Evolutionary conservation across 345 rosid species (phyloP).

Genomic region (Brassica rapa): DNA sequence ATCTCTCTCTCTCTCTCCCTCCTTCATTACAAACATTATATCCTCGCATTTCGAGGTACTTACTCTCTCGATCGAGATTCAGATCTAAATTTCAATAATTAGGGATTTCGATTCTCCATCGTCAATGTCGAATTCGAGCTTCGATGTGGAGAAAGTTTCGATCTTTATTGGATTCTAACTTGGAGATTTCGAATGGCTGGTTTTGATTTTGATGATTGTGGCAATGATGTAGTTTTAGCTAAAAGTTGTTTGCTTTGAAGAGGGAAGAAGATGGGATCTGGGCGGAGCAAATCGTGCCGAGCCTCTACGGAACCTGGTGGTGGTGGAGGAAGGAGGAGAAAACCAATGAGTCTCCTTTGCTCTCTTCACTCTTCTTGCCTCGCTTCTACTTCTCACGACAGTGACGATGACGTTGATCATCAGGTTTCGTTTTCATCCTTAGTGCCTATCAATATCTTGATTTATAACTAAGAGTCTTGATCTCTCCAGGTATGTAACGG

Average conservation of each 20-base stretch:
- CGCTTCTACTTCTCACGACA: constrained; percentile 54
- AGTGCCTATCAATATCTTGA: neutral
- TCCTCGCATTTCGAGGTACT: constrained; percentile 14
- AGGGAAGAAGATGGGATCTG: constrained; percentile 67
- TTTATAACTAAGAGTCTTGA: neutral
- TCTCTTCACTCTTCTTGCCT: constrained; percentile 73
- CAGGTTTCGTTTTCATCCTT: constrained; percentile 42
- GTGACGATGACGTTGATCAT: constrained; percentile 34
- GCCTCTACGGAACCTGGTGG: constrained; percentile 22
- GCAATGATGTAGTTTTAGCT: constrained; percentile 29
- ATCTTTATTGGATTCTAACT: constrained; percentile 30
- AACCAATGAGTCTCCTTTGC: constrained; percentile 50
- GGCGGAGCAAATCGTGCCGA: constrained; percentile 62
- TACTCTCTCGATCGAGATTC: constrained; percentile 6
- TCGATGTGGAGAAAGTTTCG: neutral
- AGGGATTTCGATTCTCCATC: constrained; percentile 25
- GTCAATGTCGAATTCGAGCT: constrained; percentile 10
- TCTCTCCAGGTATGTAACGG: constrained; percentile 46
- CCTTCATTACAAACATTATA: neutral
- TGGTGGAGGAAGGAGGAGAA: constrained; percentile 46
- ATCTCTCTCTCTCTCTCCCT: constrained; percentile 2
- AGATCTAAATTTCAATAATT: constrained; percentile 33
- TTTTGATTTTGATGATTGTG: constrained; percentile 18
- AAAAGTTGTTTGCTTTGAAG: constrained; percentile 16
- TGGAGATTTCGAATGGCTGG: neutral